Base-by-base conservation (phyloP, 1,139 yeast species). In the Casaregolazyma suthepensis region DNA sequence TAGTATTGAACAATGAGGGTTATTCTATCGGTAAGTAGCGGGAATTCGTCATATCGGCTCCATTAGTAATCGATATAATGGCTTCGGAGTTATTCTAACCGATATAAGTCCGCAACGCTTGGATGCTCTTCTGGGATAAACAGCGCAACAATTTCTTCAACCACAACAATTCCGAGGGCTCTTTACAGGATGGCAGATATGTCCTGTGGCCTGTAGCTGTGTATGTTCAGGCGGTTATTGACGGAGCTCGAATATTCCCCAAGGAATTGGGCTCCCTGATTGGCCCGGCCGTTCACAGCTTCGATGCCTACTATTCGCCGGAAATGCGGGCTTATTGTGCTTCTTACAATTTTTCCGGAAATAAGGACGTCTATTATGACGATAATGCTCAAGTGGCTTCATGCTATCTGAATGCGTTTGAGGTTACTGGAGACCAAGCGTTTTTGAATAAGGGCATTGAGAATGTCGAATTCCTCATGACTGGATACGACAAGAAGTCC, bases 311-410 rank as follows among this genome's bases (percentile, higher is more conserved):
- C 67, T 79, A 80, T 66, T 79, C 81, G 57, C 71, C 73, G 13
- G 70, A 75, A 57, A 63, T 72, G 62, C 77, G 75, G 56, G 85
- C 82, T 1, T 82, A 71, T 65, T 76, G 83, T 46, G 87, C 86
- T 1, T 82, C 84, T 3, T 82, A 79, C 63, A 75, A 79, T 64
- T 71, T 71, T 53, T 78, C 79, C 40, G 79, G 77, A 49, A 85
- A 83, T 66, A 72, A 72, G 48, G 90, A 85, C 65, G 80, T 85
- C 49, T 83, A 84, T 66, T 84, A 82, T 60, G 91, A 85, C 65
- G 91, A 85, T 63, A 86, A 84, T 64, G 91, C 90, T 3, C 91
- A 85, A 65, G 83, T 83, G 15, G 85, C 87, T 18, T 76, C 84
- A 61, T 85, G 85, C 10, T 75, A 83, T 63, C 71, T 85, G 55